Evolutionary conservation across 441 rosid genomes (phyloP).

Genomic region (Eruca vesicaria): DNA sequence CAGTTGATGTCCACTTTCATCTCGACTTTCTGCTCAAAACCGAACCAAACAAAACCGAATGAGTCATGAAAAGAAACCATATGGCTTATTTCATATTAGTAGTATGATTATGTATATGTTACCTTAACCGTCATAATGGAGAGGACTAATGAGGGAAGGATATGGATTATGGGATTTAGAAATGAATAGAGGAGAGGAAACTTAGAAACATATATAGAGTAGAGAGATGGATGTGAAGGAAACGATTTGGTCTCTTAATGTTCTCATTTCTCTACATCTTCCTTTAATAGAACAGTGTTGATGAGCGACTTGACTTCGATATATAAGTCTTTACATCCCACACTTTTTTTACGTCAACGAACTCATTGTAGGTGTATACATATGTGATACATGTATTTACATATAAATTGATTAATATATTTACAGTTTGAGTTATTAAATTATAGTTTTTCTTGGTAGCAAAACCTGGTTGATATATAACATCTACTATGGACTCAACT

Average conservation of each 20-base stretch:
- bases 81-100: background rate
- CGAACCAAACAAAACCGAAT: constrained; percentile 9
- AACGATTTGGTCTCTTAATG: background rate
- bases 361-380: background rate
- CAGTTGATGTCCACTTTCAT: constrained; percentile 35
- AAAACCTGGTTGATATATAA: background rate
- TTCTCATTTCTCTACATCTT: constrained; percentile 28
- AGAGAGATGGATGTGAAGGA: background rate
- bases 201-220: background rate
- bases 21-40: constrained; percentile 31
- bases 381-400: background rate
- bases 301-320: constrained; percentile 15
- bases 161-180: background rate
- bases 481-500: background rate
- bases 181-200: constrained; percentile 15
- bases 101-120: constrained; percentile 3
- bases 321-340: constrained; percentile 9
- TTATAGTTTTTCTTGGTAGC: background rate
- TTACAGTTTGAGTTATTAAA: background rate
- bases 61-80: background rate
- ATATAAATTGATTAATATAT: background rate
- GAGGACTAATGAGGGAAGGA: background rate
- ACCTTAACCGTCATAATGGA: constrained; percentile 35
- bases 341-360: background rate
- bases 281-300: constrained; percentile 7